phyloP scores from a whole-genome alignment of 2,329 filamentous ascomycete genomes.

The Trichoderma polysporum region DNA sequence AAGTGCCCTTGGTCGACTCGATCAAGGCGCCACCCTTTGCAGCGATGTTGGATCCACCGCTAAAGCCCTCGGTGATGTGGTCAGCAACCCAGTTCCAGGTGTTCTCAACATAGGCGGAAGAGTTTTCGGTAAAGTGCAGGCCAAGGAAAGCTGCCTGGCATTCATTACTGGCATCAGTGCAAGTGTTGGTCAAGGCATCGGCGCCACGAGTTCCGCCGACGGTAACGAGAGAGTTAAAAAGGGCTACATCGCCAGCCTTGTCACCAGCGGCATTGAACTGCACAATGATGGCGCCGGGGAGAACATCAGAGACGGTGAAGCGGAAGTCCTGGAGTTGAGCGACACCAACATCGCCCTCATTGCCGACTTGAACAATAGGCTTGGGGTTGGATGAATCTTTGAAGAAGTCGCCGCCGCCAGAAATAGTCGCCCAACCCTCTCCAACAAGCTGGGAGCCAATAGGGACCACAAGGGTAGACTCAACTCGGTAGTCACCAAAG shows the following conservation, averaged over 20 bases:
- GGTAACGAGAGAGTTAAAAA: constrained; percentile 48
- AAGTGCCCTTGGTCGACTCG: constrained; percentile 50
- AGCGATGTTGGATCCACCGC: constrained; percentile 46
- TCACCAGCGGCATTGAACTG: constrained; percentile 51
- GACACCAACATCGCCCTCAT: constrained; percentile 47
- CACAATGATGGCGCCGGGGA: constrained; percentile 42
- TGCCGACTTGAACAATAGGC: constrained; percentile 52
- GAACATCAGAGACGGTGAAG: constrained; percentile 49
- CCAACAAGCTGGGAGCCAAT: constrained; percentile 53
- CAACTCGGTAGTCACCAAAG: constrained; percentile 31
- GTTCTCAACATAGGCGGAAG: constrained; percentile 28
- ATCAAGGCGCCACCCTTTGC: constrained; percentile 49
- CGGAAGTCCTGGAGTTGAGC: constrained; percentile 53
- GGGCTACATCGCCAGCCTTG: constrained; percentile 48
- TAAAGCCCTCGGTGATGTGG: constrained; percentile 49
- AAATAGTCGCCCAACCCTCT: constrained; percentile 53
- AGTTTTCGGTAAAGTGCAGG: constrained; percentile 46
- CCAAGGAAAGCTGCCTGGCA: constrained; percentile 50
- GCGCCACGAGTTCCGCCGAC: constrained; percentile 45
- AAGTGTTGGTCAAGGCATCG: constrained; percentile 40
- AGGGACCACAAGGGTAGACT: constrained; percentile 29
- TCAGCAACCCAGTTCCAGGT: constrained; percentile 47
- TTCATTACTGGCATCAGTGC: constrained; percentile 32
- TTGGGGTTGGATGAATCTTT: constrained; percentile 48
- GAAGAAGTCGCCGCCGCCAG: constrained; percentile 42